Conservation (phyloP, 2,329 filamentous ascomycete species). For the Pseudogymnoascus sp. region DNA sequence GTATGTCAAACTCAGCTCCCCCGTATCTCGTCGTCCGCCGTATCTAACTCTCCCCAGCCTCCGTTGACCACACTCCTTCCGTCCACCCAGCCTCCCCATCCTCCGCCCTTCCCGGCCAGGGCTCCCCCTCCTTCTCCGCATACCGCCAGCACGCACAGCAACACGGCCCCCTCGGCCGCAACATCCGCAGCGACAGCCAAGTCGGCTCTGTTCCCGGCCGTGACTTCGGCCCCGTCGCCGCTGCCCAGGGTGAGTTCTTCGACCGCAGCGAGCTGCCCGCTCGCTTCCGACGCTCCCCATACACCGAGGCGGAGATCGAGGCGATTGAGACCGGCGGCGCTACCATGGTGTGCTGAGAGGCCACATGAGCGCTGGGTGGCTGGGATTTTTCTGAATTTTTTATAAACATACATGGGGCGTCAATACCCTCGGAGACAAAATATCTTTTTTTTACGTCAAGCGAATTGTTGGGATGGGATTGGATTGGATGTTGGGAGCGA, state of each 20-base stretch:
- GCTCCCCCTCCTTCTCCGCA: slow-evolving; percentile 43
- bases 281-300: slow-evolving; percentile 70
- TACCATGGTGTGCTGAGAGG: slow-evolving; percentile 41
- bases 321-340: slow-evolving; percentile 91
- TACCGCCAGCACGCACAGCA: slow-evolving; percentile 53
- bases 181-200: slow-evolving; percentile 15
- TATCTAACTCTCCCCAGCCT: slow-evolving; percentile 33
- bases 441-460: background rate
- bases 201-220: slow-evolving; percentile 48
- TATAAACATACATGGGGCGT: background rate
- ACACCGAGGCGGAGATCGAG: slow-evolving; percentile 82
- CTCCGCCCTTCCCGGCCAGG: slow-evolving; percentile 44
- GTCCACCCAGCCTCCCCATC: slow-evolving; percentile 49
- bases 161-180: slow-evolving; percentile 46
- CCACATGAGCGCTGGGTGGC: background rate
- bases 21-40: background rate
- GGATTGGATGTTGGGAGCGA: background rate
- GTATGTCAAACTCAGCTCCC: slow-evolving; percentile 25
- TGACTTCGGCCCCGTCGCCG: slow-evolving; percentile 63
- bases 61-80: slow-evolving; percentile 49
- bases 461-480: background rate
- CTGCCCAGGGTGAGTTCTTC: slow-evolving; percentile 70
- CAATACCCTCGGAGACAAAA: slow-evolving; percentile 6
- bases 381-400: background rate
- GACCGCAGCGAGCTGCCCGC: slow-evolving; percentile 81